phyloP scores from a whole-genome alignment of 1,139 yeast species.

The Scheffersomyces lignicola region DNA sequence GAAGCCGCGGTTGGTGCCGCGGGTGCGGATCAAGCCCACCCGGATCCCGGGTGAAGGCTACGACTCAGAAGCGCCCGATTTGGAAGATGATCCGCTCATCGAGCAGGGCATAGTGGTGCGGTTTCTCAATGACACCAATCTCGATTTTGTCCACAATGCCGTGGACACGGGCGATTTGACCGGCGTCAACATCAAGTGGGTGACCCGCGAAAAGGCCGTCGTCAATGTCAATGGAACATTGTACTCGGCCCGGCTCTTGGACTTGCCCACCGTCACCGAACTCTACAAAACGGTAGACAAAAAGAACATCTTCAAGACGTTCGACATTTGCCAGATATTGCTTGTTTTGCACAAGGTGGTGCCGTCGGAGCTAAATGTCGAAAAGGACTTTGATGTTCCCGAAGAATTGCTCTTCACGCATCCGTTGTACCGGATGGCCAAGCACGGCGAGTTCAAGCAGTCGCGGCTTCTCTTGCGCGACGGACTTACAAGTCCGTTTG shows the following conservation, averaged over 20 bases:
- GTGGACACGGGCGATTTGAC: conserved; percentile 80
- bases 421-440: conserved; percentile 44
- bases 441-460: conserved; percentile 41
- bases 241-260: conserved; percentile 85
- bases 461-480: conserved; percentile 58
- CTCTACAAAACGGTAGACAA: conserved; percentile 86
- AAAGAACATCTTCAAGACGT: conserved; percentile 82
- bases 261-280: conserved; percentile 86
- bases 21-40: conserved; percentile 78
- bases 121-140: conserved; percentile 74
- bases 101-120: conserved; percentile 85
- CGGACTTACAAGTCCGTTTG: conserved; percentile 80
- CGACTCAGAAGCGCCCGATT: conserved; percentile 95
- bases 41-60: conserved; percentile 93
- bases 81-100: conserved; percentile 90
- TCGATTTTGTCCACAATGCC: conserved; percentile 76
- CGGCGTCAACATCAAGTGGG: conserved; percentile 75
- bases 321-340: conserved; percentile 85
- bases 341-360: conserved; percentile 68
- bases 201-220: conserved; percentile 76
- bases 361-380: conserved; percentile 39
- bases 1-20: conserved; percentile 41
- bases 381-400: conserved; percentile 41
- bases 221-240: conserved; percentile 52
- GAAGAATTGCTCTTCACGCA: conserved; percentile 41